These are phyloP conservation scores for Suhomyces emberorum DNA, from an alignment of 805 yeast species.

Conservation along the genomic window DNA sequence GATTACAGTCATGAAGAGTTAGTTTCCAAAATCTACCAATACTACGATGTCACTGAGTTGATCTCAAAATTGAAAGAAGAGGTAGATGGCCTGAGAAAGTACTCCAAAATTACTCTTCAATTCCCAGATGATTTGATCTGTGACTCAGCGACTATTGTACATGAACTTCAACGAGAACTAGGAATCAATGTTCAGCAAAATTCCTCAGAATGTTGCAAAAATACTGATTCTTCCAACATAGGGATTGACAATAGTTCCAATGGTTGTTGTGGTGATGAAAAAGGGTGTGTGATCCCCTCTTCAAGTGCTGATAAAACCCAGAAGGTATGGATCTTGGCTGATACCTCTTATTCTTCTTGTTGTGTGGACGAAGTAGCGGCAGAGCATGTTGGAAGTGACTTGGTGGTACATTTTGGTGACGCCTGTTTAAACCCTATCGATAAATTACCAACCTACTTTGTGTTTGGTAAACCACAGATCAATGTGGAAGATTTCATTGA, in stretches of 20 bases:
- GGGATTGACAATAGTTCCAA: too few species aligned
- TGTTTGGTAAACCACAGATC: slow-evolving; percentile 67
- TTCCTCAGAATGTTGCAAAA: not conserved
- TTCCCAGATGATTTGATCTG: slow-evolving; percentile 80
- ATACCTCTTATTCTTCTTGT: slow-evolving; percentile 92
- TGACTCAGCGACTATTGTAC: slow-evolving; percentile 73
- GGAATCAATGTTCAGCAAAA: slow-evolving; percentile 4
- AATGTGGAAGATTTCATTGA: slow-evolving; percentile 38
- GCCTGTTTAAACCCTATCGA: slow-evolving; percentile 84
- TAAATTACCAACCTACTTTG: slow-evolving; percentile 70
- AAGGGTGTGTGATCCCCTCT: too few species aligned
- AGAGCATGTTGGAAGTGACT: slow-evolving; percentile 81
- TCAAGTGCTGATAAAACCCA: not conserved
- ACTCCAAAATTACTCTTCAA: slow-evolving; percentile 69
- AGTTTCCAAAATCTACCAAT: slow-evolving; percentile 38
- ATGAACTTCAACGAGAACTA: slow-evolving; percentile 45
- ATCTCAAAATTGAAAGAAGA: slow-evolving; percentile 32
- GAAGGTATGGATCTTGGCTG: slow-evolving; percentile 81
- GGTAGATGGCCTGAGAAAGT: slow-evolving; percentile 27
- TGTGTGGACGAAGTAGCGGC: slow-evolving; percentile 98
- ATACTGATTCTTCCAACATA: too few species aligned
- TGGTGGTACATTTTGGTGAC: slow-evolving; percentile 91
- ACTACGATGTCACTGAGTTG: slow-evolving; percentile 55
- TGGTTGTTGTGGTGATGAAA: not conserved
- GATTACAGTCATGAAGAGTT: slow-evolving; percentile 15